Conservation (phyloP, 495 filamentous ascomycete species). For the Xylaria telfairii region DNA sequence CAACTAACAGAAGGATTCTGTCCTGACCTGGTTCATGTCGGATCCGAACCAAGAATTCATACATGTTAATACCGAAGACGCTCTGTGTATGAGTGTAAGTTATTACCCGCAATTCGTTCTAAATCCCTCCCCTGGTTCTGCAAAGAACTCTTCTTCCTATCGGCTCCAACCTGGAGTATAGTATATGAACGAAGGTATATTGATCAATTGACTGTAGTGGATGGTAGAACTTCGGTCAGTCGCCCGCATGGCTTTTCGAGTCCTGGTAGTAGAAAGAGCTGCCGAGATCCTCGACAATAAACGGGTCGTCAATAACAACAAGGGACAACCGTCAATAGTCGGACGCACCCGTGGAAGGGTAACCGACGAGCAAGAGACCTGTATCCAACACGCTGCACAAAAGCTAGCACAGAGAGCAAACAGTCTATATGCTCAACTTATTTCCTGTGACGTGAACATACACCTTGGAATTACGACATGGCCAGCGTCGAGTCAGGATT, state of each 20-base stretch:
- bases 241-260: slow-evolving; percentile 45
- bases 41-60: slow-evolving; percentile 51
- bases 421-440: slow-evolving; percentile 17
- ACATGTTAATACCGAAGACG: slow-evolving; percentile 52
- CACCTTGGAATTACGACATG: slow-evolving; percentile 28
- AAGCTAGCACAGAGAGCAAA: slow-evolving; percentile 34
- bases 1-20: slow-evolving; percentile 35
- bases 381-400: slow-evolving; percentile 38
- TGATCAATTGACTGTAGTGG: slow-evolving; percentile 24
- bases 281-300: slow-evolving; percentile 29
- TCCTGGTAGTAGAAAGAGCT: slow-evolving; percentile 52
- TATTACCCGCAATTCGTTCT: no score
- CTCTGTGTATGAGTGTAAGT: slow-evolving; percentile 46
- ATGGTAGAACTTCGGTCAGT: slow-evolving; percentile 43
- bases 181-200: background rate
- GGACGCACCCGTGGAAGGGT: slow-evolving; percentile 33
- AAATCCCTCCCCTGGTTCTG: no score
- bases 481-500: background rate
- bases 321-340: slow-evolving; percentile 24
- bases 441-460: slow-evolving; percentile 23
- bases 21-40: slow-evolving; percentile 48
- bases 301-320: slow-evolving; percentile 14
- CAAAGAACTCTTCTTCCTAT: background rate
- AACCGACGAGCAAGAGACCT: slow-evolving; percentile 38
- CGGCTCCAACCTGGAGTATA: background rate